Conservation (phyloP, 192 early-diverging fungal genomes). For the Paraglomus brasilianum region DNA sequence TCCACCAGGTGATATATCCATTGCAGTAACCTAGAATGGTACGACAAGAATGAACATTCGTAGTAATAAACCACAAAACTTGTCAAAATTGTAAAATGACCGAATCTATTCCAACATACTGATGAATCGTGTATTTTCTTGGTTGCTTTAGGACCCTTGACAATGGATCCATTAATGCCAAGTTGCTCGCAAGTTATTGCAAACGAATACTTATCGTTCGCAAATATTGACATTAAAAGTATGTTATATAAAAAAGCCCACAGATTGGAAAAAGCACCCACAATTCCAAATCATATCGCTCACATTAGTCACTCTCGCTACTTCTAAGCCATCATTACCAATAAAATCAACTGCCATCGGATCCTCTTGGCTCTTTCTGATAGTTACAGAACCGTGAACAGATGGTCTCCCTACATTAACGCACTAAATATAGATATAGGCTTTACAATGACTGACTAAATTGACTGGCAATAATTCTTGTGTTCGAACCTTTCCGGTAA, state of each 20-base stretch:
- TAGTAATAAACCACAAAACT: no score
- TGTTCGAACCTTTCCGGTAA: conserved; percentile 45
- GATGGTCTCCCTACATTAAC: conserved; percentile 41
- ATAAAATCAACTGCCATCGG: conserved; percentile 26
- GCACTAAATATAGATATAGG: background rate
- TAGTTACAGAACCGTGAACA: conserved; percentile 43
- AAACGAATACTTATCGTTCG: conserved; percentile 41
- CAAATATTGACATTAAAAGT: background rate
- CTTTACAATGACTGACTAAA: background rate
- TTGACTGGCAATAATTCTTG: no score
- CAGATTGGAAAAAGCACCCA: no score
- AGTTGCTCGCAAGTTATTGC: conserved; percentile 37
- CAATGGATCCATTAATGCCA: conserved; percentile 32
- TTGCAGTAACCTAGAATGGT: conserved; percentile 35
- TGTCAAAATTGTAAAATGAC: no score
- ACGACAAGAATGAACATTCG: no score
- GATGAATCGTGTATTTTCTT: conserved; percentile 22
- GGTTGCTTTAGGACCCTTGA: conserved; percentile 40
- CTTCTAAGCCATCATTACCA: conserved; percentile 43
- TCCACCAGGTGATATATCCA: conserved; percentile 52
- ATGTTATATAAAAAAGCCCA: background rate
- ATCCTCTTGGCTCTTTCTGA: conserved; percentile 14
- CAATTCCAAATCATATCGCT: no score
- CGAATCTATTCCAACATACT: no score
- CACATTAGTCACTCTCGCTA: conserved; percentile 45